Evolutionary conservation across 805 yeast species (phyloP).

Genomic region (Saccharomyces mikatae): DNA sequence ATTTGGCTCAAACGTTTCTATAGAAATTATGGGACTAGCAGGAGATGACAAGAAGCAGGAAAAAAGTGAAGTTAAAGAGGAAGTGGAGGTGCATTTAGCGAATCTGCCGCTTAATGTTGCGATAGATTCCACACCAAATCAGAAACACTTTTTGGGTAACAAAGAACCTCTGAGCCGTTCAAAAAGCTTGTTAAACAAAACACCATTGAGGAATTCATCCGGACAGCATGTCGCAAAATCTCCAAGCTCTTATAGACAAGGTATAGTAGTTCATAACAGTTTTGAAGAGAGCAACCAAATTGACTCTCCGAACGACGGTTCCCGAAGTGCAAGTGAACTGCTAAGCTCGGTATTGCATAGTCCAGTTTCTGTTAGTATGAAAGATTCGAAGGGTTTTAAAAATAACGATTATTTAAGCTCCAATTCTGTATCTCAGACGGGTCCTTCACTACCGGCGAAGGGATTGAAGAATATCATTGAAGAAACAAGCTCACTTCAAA

Average conservation of each 20-base stretch:
- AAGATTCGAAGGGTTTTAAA: background rate
- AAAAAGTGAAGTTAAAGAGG: background rate
- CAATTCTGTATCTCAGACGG: background rate
- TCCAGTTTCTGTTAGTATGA: background rate
- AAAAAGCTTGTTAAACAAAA: slow-evolving; percentile 11
- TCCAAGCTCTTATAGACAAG: background rate
- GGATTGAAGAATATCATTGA: background rate
- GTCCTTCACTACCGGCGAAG: background rate
- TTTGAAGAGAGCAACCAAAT: background rate
- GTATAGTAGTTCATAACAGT: background rate
- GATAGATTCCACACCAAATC: slow-evolving; percentile 14
- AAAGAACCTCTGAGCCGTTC: background rate
- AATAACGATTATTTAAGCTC: background rate
- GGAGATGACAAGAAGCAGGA: background rate
- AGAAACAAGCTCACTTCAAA: background rate
- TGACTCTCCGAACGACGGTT: background rate
- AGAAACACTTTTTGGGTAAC: background rate
- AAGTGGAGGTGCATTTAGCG: slow-evolving; percentile 6
- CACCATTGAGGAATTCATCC: slow-evolving; percentile 18
- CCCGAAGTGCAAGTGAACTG: background rate
- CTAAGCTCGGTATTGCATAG: background rate
- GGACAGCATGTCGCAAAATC: background rate
- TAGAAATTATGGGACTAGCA: background rate
- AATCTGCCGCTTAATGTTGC: slow-evolving; percentile 22
- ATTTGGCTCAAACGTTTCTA: slow-evolving; percentile 4